Percentiles rank a stretch among this genome's conserved stretches.
Evolutionary conservation across 805 yeast species (phyloP).

Genomic region (Metschnikowia lochheadii): DNA sequence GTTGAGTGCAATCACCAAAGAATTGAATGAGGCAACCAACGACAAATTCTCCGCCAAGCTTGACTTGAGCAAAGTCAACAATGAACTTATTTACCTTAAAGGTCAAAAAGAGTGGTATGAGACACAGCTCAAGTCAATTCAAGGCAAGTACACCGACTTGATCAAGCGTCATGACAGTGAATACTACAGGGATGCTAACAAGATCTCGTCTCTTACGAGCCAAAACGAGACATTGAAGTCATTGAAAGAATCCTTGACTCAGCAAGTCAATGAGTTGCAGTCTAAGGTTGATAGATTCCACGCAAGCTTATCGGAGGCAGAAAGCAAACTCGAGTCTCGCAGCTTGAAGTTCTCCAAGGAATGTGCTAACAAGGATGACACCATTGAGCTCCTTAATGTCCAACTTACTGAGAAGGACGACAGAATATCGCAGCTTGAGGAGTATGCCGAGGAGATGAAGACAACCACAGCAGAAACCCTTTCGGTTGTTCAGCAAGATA

Average conservation of each 20-base stretch:
- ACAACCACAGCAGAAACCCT: slow-evolving; percentile 34
- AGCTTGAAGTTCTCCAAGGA: slow-evolving; percentile 38
- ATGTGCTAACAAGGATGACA: slow-evolving; percentile 52
- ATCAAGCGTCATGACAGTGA: slow-evolving; percentile 39
- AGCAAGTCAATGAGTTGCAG: slow-evolving; percentile 44
- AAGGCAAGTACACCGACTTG: slow-evolving; percentile 33
- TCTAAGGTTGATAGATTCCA: slow-evolving; percentile 35
- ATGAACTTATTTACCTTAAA: slow-evolving; percentile 30
- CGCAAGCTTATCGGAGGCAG: slow-evolving; percentile 18
- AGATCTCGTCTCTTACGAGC: slow-evolving; percentile 23
- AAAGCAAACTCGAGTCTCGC: slow-evolving; percentile 40
- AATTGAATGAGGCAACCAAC: too few species aligned
- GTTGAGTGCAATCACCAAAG: too few species aligned
- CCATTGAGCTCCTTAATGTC: slow-evolving; percentile 51
- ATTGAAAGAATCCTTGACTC: slow-evolving; percentile 22
- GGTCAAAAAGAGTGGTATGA: slow-evolving; percentile 41
- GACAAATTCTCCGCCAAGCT: slow-evolving; percentile 33
- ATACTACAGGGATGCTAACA: slow-evolving; percentile 25
- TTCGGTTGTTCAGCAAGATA: slow-evolving; percentile 30
- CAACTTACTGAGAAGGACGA: slow-evolving; percentile 49
- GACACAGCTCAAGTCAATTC: slow-evolving; percentile 32
- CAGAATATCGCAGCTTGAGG: slow-evolving; percentile 53
- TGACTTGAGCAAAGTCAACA: slow-evolving; percentile 30
- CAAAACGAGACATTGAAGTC: slow-evolving; percentile 31
- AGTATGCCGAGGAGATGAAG: slow-evolving; percentile 39